Evolutionary conservation across 441 rosid species (phyloP).

Genomic region (Viola pubescens): DNA sequence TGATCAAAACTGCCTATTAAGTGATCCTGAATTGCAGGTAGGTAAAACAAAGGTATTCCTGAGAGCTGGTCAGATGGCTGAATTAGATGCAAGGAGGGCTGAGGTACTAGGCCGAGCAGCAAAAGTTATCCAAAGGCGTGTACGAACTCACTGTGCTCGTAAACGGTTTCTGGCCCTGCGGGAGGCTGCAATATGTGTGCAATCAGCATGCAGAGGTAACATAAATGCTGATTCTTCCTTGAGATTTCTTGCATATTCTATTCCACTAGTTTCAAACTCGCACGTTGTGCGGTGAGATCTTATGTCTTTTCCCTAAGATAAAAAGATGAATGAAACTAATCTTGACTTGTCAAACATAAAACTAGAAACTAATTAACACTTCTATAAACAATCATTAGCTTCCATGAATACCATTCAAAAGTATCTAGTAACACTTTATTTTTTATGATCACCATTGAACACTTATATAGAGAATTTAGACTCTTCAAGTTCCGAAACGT

Average conservation of each 20-base stretch:
- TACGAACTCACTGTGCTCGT: constrained; percentile 65
- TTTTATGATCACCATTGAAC: too few species aligned
- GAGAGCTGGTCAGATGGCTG: constrained; percentile 99
- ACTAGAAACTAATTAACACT: too few species aligned
- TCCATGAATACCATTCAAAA: too few species aligned
- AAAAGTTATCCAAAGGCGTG: constrained; percentile 70
- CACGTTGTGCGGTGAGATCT: too few species aligned
- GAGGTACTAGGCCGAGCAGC: constrained; percentile 86
- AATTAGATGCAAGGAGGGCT: constrained; percentile 81
- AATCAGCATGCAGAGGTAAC: constrained; percentile 83
- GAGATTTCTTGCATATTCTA: neutral
- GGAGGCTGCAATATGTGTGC: constrained; percentile 50
- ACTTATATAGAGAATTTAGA: too few species aligned
- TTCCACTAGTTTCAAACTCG: neutral
- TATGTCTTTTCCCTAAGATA: neutral
- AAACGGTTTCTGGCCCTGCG: constrained; percentile 66
- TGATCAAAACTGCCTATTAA: constrained; percentile 14
- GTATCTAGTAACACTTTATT: too few species aligned
- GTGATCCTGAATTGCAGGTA: constrained; percentile 48
- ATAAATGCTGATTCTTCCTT: neutral
- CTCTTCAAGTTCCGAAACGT: too few species aligned
- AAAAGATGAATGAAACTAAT: too few species aligned
- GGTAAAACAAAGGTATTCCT: constrained; percentile 93
- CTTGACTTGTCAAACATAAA: too few species aligned
- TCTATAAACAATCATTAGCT: too few species aligned